These are phyloP conservation scores for Microbotryomycetes sp. DNA, from an alignment of 1,284 basidiomycete genomes.

Conservation along the genomic window DNA sequence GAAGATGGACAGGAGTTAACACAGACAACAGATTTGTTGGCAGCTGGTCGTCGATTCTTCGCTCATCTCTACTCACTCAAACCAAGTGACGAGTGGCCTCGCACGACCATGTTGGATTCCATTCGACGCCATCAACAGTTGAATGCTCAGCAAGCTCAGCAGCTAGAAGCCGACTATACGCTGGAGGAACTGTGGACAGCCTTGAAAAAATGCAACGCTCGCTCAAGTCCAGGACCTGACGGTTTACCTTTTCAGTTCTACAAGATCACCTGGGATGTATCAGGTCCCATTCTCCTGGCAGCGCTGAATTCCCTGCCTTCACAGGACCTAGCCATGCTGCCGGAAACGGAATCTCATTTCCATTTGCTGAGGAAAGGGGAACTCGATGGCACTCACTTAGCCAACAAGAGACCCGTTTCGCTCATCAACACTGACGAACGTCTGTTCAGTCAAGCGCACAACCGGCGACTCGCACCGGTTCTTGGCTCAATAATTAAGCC, in stretches of 20 bases:
- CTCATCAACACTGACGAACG: conserved; percentile 13
- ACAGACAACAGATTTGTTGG: conserved; percentile 9
- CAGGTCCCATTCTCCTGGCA: background rate
- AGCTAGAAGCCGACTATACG: background rate
- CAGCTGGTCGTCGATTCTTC: background rate
- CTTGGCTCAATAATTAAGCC: background rate
- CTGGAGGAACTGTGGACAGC: background rate
- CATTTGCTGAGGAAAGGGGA: conserved; percentile 1
- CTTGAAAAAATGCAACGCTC: background rate
- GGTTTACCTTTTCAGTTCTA: conserved; percentile 10
- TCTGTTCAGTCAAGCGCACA: conserved; percentile 5
- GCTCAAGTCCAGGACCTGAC: conserved; percentile 7
- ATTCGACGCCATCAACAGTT: background rate
- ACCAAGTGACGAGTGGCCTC: background rate
- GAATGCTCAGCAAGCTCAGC: background rate
- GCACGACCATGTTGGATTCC: background rate
- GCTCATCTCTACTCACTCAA: background rate
- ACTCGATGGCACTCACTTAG: conserved; percentile 5
- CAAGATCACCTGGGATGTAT: conserved; percentile 1
- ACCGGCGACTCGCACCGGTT: conserved; percentile 1
- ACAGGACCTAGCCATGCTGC: background rate
- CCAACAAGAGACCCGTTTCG: conserved; percentile 12
- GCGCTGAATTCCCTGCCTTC: background rate
- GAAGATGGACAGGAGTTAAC: background rate
- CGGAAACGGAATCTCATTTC: background rate